These are phyloP conservation scores for Brassica rapa DNA, from an alignment of 345 rosid species.

Conservation along the genomic window DNA sequence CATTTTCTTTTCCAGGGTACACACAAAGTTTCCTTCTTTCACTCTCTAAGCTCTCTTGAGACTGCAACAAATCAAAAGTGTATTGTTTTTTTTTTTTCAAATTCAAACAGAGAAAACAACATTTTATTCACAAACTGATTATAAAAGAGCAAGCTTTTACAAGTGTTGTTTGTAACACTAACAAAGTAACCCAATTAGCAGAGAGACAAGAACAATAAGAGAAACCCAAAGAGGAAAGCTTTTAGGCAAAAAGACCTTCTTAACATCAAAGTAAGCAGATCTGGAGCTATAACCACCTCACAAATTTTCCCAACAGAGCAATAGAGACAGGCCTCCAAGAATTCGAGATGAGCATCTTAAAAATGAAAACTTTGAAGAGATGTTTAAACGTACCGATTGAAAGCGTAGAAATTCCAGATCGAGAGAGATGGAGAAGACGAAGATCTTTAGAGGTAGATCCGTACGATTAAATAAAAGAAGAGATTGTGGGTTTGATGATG, in stretches of 20 bases:
- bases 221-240: neutral
- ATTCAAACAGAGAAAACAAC: neutral
- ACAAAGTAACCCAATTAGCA: neutral
- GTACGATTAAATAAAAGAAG: constrained; percentile 19
- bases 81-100: neutral
- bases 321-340: neutral
- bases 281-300: constrained; percentile 27
- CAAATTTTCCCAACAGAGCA: neutral
- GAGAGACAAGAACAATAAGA: neutral
- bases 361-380: neutral
- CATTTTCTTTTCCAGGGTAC: constrained; percentile 46
- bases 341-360: constrained; percentile 6
- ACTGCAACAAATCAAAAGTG: neutral
- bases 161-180: constrained; percentile 1
- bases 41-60: neutral
- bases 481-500: constrained; percentile 24
- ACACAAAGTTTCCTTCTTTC: constrained; percentile 1
- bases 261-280: constrained; percentile 27
- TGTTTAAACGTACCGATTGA: constrained; percentile 7
- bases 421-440: constrained; percentile 12
- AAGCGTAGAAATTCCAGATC: constrained; percentile 17
- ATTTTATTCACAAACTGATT: neutral
- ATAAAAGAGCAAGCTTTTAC: neutral
- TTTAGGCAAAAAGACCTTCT: neutral
- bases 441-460: constrained; percentile 10